phyloP scores from a whole-genome alignment of 495 filamentous ascomycete species.

The Durotheca rogersii region DNA sequence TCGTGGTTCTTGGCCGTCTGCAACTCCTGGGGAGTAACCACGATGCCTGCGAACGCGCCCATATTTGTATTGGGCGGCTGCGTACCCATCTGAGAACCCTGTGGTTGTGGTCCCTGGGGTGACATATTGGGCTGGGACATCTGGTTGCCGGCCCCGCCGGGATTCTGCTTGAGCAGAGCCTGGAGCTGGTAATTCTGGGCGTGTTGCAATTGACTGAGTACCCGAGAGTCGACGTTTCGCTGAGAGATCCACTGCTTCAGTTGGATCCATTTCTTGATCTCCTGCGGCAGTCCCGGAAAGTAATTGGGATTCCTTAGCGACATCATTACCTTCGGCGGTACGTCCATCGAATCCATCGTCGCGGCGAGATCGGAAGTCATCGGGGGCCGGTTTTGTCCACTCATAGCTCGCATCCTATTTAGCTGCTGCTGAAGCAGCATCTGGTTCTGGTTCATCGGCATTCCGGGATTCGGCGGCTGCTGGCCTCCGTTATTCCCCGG shows the following conservation, averaged over 20 bases:
- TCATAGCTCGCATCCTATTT: slow-evolving; percentile 30
- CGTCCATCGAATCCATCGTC: slow-evolving; percentile 44
- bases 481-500: slow-evolving; percentile 31
- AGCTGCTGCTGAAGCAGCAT: slow-evolving; percentile 39
- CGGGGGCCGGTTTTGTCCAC: slow-evolving; percentile 11
- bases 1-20: slow-evolving; percentile 43
- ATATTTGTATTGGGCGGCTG: slow-evolving; percentile 32
- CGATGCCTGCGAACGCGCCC: slow-evolving; percentile 18
- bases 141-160: slow-evolving; percentile 23
- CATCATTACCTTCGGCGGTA: slow-evolving; percentile 31
- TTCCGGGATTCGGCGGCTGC: slow-evolving; percentile 24
- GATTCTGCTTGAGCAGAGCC: slow-evolving; percentile 31
- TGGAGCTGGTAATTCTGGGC: slow-evolving; percentile 59
- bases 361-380: slow-evolving; percentile 18
- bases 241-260: slow-evolving; percentile 62
- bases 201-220: slow-evolving; percentile 45
- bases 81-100: slow-evolving; percentile 33
- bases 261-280: slow-evolving; percentile 70
- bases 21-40: slow-evolving; percentile 46
- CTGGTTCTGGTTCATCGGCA: slow-evolving; percentile 43
- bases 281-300: slow-evolving; percentile 49
- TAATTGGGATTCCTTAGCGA: slow-evolving; percentile 20
- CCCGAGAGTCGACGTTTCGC: slow-evolving; percentile 46
- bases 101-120: slow-evolving; percentile 43
- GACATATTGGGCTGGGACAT: slow-evolving; percentile 24